These are phyloP conservation scores for Tetraselmis striata DNA, from an alignment of 139 green algal genomes.

Conservation along the genomic window DNA sequence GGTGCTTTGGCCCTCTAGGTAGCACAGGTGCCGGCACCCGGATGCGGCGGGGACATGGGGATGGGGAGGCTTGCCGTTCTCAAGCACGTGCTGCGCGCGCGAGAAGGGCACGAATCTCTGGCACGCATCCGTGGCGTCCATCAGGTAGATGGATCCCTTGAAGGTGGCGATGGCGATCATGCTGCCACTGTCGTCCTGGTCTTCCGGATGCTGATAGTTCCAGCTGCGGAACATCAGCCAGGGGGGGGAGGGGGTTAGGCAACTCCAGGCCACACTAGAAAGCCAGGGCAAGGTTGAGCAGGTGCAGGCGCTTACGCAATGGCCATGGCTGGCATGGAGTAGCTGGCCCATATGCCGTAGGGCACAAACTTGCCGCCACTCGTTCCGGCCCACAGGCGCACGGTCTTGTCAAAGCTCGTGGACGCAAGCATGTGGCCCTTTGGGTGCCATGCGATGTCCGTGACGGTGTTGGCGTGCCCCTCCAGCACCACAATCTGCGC, in stretches of 20 bases:
- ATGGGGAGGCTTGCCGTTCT: neutral
- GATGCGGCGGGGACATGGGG: no score
- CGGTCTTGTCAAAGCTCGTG: neutral
- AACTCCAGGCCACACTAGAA: neutral
- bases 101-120: neutral
- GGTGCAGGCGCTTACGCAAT: neutral
- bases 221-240: neutral
- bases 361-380: neutral
- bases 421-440: neutral
- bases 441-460: neutral
- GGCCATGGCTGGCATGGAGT: neutral
- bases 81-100: neutral
- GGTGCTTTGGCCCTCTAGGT: no score
- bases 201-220: neutral
- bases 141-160: neutral
- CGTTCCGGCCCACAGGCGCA: neutral
- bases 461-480: neutral
- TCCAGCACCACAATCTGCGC: neutral
- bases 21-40: no score
- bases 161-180: neutral
- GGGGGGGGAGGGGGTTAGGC: neutral
- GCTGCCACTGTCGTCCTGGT: neutral
- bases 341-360: neutral
- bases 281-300: no score
- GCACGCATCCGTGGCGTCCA: neutral